Evolutionary conservation across 805 yeast genomes (phyloP).

Genomic region (Starmerella stellata): DNA sequence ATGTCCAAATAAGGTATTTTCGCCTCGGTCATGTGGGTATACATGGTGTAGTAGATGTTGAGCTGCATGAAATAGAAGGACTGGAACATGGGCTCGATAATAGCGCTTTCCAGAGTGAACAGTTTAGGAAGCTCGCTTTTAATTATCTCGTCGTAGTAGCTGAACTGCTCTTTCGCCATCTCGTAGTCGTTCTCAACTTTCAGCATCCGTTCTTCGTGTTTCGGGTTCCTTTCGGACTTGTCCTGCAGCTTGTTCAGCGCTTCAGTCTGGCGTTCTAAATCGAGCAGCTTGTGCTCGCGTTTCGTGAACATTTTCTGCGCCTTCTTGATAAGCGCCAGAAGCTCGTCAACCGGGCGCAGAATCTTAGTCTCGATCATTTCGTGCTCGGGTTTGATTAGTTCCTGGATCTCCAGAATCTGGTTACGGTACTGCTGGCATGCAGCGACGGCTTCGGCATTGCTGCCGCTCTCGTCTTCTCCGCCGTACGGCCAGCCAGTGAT

Average conservation of each 20-base stretch:
- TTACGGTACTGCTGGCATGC: constrained; percentile 86
- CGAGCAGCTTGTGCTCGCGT: constrained; percentile 88
- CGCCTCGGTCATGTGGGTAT: constrained; percentile 83
- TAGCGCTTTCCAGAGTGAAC: constrained; percentile 76
- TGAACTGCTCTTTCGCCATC: constrained; percentile 86
- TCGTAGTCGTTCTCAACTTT: constrained; percentile 76
- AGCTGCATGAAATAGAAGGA: constrained; percentile 94
- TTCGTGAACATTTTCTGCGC: constrained; percentile 89
- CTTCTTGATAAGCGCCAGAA: constrained; percentile 59
- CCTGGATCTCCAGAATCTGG: constrained; percentile 71
- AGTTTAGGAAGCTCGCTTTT: constrained; percentile 76
- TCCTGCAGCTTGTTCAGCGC: constrained; percentile 53
- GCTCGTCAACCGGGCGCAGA: constrained; percentile 79
- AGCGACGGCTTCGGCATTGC: constrained; percentile 88
- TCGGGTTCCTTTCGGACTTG: constrained; percentile 66
- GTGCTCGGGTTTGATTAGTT: constrained; percentile 75
- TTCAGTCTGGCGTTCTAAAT: constrained; percentile 69
- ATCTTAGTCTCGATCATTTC: constrained; percentile 80
- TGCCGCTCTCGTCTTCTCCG: constrained; percentile 68
- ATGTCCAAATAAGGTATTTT: constrained; percentile 92
- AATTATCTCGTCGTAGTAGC: constrained; percentile 87
- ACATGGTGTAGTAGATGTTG: constrained; percentile 85
- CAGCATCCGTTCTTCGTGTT: constrained; percentile 83
- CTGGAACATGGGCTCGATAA: constrained; percentile 83
- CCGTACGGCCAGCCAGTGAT: constrained; percentile 83